Conservation (phyloP, 202 grass and related monocot genomes). For the Bolboschoenoplectus hybrid region DNA sequence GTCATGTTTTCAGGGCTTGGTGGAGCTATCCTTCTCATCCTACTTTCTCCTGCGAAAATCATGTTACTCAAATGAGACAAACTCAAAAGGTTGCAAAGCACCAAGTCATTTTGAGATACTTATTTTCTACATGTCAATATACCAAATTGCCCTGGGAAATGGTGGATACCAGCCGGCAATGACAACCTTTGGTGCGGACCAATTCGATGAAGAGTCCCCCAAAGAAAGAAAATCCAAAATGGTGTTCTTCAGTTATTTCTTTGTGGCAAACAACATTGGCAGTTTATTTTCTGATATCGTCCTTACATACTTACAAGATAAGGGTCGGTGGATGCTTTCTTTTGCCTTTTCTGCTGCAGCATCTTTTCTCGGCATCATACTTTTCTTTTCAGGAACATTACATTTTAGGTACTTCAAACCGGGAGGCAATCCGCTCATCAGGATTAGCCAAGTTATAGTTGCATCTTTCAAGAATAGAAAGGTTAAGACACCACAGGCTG, state of each 20-base stretch:
- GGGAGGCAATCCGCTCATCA: constrained; percentile 38
- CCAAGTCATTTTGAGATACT: constrained; percentile 30
- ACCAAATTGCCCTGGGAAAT: constrained; percentile 45
- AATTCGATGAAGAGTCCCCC: constrained; percentile 44
- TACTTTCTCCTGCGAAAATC: constrained; percentile 39
- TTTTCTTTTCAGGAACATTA: constrained; percentile 39
- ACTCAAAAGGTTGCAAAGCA: constrained; percentile 4
- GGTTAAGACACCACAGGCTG: constrained; percentile 10
- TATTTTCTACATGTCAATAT: constrained; percentile 44
- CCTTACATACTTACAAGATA: constrained; percentile 41
- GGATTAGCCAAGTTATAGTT: constrained; percentile 40
- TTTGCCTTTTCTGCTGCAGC: constrained; percentile 35
- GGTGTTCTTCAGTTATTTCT: constrained; percentile 53
- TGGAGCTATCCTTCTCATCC: constrained; percentile 40
- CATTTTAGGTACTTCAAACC: constrained; percentile 42
- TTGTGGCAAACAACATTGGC: constrained; percentile 44
- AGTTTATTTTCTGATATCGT: constrained; percentile 44
- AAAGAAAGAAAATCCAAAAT: constrained; percentile 38
- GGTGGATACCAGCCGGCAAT: constrained; percentile 46
- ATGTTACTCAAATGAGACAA: constrained; percentile 5
- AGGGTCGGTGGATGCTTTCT: constrained; percentile 41
- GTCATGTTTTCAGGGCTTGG: constrained; percentile 40
- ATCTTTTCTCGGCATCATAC: constrained; percentile 28
- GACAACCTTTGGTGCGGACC: constrained; percentile 47
- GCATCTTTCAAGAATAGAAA: constrained; percentile 37